Conservation (phyloP, 202 grass and related monocot species). For the Setaria viridis region DNA sequence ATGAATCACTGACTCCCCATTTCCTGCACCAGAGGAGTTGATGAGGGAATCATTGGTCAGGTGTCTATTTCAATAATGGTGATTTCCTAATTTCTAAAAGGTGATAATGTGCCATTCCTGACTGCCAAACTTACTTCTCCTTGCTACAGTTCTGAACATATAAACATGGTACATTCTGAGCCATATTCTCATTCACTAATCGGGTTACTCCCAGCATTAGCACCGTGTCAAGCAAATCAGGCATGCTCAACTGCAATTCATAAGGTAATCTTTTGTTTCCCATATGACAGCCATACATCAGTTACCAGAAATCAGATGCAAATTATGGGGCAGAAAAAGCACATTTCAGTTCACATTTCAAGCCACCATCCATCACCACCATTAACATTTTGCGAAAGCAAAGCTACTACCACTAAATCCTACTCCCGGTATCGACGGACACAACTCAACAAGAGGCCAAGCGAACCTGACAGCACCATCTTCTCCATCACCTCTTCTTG, state of each 20-base stretch:
- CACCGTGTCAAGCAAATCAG: background rate
- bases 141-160: background rate
- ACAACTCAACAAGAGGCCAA: background rate
- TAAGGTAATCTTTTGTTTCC: background rate
- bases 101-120: background rate
- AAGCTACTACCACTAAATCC: background rate
- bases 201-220: background rate
- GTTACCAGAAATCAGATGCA: background rate
- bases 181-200: background rate
- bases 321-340: background rate
- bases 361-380: background rate
- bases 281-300: background rate
- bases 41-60: background rate
- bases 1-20: too few relatives aligned
- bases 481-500: conserved; percentile 55
- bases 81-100: background rate
- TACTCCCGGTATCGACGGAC: background rate
- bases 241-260: background rate
- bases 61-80: background rate
- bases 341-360: background rate
- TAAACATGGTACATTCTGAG: background rate
- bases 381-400: background rate
- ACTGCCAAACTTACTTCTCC: background rate
- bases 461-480: background rate
- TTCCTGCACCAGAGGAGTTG: background rate